Conservation (phyloP, 139 green algal species). For the Chlorella sp. region DNA sequence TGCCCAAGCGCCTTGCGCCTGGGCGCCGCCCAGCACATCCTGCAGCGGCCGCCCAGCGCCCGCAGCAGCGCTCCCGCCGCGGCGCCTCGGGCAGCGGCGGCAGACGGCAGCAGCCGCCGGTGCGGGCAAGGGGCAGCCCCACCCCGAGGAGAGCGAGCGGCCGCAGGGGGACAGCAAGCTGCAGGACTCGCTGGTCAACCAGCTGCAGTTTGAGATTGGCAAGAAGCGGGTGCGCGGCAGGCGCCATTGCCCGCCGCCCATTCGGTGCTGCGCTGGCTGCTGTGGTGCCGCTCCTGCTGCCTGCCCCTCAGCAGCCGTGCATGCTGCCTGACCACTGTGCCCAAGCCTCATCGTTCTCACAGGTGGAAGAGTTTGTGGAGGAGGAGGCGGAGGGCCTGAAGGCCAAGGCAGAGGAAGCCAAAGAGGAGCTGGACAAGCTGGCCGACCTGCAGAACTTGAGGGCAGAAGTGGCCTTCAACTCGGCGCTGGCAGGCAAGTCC, state of each 20-base stretch:
- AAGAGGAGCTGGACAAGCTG: conserved; percentile 58
- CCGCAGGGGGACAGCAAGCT: conserved; percentile 22
- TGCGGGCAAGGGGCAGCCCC: neutral
- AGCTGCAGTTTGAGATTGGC: conserved; percentile 62
- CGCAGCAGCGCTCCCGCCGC: neutral
- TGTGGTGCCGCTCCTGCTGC: no score
- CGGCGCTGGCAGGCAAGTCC: conserved; percentile 42
- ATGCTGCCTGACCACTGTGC: no score
- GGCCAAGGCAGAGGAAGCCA: conserved; percentile 56
- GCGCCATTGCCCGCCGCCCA: no score
- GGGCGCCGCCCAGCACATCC: neutral
- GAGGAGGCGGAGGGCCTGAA: conserved; percentile 45
- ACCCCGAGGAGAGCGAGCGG: conserved; percentile 29
- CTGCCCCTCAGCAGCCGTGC: no score
- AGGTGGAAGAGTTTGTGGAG: conserved; percentile 57
- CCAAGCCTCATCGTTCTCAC: neutral
- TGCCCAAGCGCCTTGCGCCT: neutral
- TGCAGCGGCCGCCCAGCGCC: neutral
- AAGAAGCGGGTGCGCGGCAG: conserved; percentile 57
- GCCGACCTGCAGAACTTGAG: conserved; percentile 42
- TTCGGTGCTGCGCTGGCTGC: no score
- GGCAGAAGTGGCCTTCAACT: conserved; percentile 56
- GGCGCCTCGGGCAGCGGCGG: neutral
- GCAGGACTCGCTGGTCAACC: conserved; percentile 54
- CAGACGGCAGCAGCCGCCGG: neutral